These are phyloP conservation scores for Takakia lepidozioides DNA, from an alignment of 225 moss, liverwort and hornwort species.

Conservation along the genomic window DNA sequence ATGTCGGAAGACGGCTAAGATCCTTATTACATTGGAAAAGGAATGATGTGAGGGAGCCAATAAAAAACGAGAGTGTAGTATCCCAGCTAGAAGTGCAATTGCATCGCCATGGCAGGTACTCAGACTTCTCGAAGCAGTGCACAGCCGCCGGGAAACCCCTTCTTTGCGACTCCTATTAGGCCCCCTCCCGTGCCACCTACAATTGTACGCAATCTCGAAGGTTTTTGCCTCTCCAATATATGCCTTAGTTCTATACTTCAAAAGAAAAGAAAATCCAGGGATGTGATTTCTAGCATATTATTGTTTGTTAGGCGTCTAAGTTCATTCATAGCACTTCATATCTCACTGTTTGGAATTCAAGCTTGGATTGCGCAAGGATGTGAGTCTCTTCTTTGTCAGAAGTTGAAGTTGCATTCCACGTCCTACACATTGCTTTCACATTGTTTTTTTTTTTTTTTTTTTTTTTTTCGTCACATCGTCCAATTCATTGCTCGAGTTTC, in stretches of 20 bases:
- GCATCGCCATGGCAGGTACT: background rate
- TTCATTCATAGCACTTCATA: no score
- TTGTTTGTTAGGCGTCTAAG: no score
- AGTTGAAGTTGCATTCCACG: background rate
- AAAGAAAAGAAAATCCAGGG: no score
- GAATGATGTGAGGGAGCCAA: no score
- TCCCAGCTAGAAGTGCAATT: background rate
- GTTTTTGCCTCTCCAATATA: no score
- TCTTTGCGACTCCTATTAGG: constrained; percentile 1
- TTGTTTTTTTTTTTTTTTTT: no score
- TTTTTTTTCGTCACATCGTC: no score
- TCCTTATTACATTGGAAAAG: no score
- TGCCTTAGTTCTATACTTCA: background rate
- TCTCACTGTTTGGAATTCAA: background rate
- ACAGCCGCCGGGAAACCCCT: background rate
- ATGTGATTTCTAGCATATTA: no score
- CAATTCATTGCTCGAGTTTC: background rate
- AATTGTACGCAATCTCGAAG: constrained; percentile 2
- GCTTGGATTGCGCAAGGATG: background rate
- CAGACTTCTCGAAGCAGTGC: background rate
- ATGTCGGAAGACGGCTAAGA: no score
- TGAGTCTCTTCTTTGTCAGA: background rate
- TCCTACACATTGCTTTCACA: background rate
- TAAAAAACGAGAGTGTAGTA: background rate
- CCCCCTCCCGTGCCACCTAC: constrained; percentile 4